phyloP scores from a whole-genome alignment of 2,329 filamentous ascomycete species.

The Penicillium hesseltinei region DNA sequence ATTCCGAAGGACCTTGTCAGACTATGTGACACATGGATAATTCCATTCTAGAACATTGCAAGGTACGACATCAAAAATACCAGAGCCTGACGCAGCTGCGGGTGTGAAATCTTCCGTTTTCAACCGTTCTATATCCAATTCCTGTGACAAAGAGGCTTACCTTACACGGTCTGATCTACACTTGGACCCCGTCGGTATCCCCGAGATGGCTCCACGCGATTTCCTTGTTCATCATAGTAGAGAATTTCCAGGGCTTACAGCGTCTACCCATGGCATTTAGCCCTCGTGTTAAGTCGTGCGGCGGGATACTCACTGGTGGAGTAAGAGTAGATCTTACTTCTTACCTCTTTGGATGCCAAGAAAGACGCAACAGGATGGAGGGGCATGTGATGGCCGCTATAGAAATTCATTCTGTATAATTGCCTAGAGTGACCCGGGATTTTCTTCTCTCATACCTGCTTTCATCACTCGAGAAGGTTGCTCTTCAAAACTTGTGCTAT shows the following conservation, averaged over 20 bases:
- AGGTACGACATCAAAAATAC: conserved; percentile 6
- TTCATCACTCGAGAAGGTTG: not conserved
- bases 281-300: not conserved
- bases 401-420: conserved; percentile 11
- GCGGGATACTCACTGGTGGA: conserved; percentile 4
- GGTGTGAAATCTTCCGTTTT: conserved; percentile 10
- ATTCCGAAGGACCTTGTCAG: conserved; percentile 6
- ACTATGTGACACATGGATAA: not conserved
- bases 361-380: conserved; percentile 8
- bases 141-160: not conserved
- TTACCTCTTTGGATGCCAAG: conserved; percentile 15
- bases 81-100: conserved; percentile 3
- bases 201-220: conserved; percentile 3
- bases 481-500: not conserved
- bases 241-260: conserved; percentile 10
- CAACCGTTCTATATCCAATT: conserved; percentile 2
- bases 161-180: not conserved
- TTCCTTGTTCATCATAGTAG: conserved; percentile 5
- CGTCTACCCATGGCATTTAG: not conserved
- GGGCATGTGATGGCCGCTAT: not conserved
- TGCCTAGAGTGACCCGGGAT: not conserved
- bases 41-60: conserved; percentile 1
- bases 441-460: not conserved
- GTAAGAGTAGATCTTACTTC: not conserved
- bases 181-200: not conserved